Evolutionary conservation across 345 rosid species (phyloP).

Genomic region (Salix brachista): DNA sequence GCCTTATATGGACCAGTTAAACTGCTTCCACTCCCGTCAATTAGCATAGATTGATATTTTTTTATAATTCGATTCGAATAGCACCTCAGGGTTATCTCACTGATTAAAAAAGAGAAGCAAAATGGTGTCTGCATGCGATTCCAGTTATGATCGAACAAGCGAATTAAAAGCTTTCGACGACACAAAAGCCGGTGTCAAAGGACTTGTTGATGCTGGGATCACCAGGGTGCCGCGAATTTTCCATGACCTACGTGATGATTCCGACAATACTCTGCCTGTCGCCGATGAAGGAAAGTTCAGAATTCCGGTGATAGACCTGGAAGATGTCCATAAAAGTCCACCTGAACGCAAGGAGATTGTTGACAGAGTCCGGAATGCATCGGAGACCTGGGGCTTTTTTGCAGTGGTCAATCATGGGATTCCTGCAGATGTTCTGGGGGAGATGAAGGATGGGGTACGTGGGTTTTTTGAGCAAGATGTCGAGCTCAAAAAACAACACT

Average conservation of each 20-base stretch:
- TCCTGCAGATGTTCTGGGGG: slow-evolving; percentile 17
- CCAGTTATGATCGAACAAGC: slow-evolving; percentile 8
- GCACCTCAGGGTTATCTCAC: not conserved
- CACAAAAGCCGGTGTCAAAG: slow-evolving; percentile 38
- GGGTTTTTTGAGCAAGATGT: slow-evolving; percentile 39
- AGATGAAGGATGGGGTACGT: slow-evolving; percentile 26
- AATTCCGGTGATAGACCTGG: slow-evolving; percentile 37
- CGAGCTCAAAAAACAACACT: slow-evolving; percentile 29
- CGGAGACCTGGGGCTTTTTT: slow-evolving; percentile 48
- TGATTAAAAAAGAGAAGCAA: not conserved
- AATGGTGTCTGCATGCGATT: not conserved
- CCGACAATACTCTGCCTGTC: not conserved
- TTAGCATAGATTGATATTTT: too few relatives aligned
- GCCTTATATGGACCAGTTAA: too few relatives aligned
- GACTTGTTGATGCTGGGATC: slow-evolving; percentile 35
- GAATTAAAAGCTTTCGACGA: slow-evolving; percentile 34
- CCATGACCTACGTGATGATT: not conserved
- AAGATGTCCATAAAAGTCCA: slow-evolving; percentile 4
- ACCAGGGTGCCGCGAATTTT: slow-evolving; percentile 35
- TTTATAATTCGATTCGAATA: too few relatives aligned
- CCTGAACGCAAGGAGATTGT: slow-evolving; percentile 11
- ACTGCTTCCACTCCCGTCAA: too few relatives aligned
- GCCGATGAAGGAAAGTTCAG: not conserved
- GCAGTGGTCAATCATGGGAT: slow-evolving; percentile 43
- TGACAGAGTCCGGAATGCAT: slow-evolving; percentile 22